phyloP scores from a whole-genome alignment of 1,284 basidiomycete genomes.

The Marasmius oreades region DNA sequence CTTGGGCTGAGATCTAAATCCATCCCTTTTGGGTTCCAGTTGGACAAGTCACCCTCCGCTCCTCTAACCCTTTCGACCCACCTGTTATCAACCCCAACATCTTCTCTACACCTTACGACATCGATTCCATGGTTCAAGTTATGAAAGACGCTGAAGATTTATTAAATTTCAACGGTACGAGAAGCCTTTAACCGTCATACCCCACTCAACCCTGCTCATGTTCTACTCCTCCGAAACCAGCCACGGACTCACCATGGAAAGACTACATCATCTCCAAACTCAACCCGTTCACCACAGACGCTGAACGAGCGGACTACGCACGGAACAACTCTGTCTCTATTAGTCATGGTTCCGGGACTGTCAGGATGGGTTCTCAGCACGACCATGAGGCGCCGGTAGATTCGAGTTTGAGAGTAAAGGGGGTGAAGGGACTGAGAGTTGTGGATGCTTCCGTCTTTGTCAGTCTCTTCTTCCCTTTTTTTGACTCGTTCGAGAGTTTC shows the following conservation, averaged over 20 bases:
- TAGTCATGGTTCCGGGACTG: conserved; percentile 13
- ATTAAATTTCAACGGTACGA: too few species aligned
- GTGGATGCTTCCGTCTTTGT: conserved; percentile 20
- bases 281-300: conserved; percentile 8
- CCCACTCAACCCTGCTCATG: too few species aligned
- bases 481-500: not conserved
- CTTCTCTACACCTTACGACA: conserved; percentile 17
- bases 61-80: conserved; percentile 23
- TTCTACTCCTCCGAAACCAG: too few species aligned
- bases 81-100: conserved; percentile 29
- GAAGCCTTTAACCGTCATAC: too few species aligned
- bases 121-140: conserved; percentile 14
- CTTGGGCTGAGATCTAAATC: not conserved
- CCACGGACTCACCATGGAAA: conserved; percentile 13
- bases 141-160: conserved; percentile 10
- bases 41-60: conserved; percentile 14
- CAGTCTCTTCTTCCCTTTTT: conserved; percentile 6
- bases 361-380: conserved; percentile 11
- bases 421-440: conserved; percentile 16
- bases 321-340: conserved; percentile 12
- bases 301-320: conserved; percentile 11
- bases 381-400: conserved; percentile 14
- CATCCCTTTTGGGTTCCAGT: not conserved
- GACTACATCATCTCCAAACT: conserved; percentile 14
- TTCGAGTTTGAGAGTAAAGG: conserved; percentile 18